phyloP scores from a whole-genome alignment of 1,284 basidiomycete species.

The Leccinum fallax region DNA sequence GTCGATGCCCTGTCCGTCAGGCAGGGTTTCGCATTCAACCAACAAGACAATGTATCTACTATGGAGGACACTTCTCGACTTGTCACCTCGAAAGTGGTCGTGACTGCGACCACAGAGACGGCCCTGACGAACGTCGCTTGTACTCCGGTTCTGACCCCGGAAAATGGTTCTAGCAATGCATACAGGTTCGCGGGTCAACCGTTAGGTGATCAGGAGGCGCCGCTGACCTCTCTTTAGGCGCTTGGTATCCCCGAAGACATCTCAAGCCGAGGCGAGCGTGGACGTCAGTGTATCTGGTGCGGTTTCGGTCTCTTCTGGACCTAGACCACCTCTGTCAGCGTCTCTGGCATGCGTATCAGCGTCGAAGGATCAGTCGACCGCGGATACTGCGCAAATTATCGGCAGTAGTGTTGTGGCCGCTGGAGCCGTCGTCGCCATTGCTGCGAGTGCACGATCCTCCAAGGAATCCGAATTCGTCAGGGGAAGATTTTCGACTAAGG shows the following conservation, averaged over 20 bases:
- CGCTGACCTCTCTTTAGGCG: constrained; percentile 2
- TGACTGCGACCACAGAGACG: neutral
- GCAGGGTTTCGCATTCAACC: neutral
- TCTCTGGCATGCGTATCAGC: neutral
- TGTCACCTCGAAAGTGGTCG: neutral
- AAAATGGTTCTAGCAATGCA: neutral
- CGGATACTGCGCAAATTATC: neutral
- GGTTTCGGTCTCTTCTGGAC: neutral
- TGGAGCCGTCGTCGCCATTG: neutral
- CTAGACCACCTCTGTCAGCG: neutral
- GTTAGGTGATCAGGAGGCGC: neutral
- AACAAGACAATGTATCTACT: neutral
- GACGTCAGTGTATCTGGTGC: neutral
- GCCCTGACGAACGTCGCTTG: neutral
- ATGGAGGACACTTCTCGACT: neutral
- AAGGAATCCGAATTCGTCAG: neutral
- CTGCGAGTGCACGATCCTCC: neutral
- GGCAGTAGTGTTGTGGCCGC: neutral
- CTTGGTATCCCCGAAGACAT: constrained; percentile 1
- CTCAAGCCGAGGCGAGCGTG: neutral
- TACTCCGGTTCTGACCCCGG: neutral
- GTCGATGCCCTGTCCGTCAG: neutral
- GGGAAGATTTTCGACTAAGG: neutral
- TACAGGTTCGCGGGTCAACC: constrained; percentile 10
- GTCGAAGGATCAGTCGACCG: neutral